Conservation (phyloP, 2,329 filamentous ascomycete species). For the Alternaria sp. region DNA sequence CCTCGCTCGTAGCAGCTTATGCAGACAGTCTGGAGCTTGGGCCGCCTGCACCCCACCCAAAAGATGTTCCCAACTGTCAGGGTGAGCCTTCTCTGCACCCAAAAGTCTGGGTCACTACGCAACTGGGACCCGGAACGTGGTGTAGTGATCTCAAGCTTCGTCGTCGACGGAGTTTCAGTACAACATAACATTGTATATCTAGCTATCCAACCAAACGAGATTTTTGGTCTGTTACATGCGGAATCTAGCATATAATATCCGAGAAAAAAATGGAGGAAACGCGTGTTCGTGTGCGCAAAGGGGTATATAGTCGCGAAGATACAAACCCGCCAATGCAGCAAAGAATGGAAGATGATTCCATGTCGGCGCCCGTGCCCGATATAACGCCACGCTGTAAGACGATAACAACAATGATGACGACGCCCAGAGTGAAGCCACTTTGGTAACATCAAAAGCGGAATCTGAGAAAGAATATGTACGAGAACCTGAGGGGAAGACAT, state of each 20-base stretch:
- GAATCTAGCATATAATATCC: background rate
- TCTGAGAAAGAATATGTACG: background rate
- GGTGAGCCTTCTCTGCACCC: background rate
- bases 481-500: background rate
- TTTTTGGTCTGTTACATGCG: background rate
- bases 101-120: conserved; percentile 1
- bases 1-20: background rate
- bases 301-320: conserved; percentile 7
- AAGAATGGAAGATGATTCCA: background rate
- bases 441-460: background rate
- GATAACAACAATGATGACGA: background rate
- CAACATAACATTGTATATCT: conserved; percentile 1
- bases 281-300: conserved; percentile 1
- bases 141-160: background rate
- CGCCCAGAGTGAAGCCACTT: background rate
- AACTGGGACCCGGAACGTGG: background rate
- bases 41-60: background rate
- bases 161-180: background rate
- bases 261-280: background rate
- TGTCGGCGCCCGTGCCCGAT: background rate
- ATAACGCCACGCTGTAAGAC: conserved; percentile 7
- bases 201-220: conserved; percentile 1
- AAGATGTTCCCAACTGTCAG: background rate
- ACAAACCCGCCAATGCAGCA: conserved; percentile 4
- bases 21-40: background rate